These are phyloP conservation scores for Pichia sp. DNA, from an alignment of 1,139 yeast genomes.

Conservation along the genomic window DNA sequence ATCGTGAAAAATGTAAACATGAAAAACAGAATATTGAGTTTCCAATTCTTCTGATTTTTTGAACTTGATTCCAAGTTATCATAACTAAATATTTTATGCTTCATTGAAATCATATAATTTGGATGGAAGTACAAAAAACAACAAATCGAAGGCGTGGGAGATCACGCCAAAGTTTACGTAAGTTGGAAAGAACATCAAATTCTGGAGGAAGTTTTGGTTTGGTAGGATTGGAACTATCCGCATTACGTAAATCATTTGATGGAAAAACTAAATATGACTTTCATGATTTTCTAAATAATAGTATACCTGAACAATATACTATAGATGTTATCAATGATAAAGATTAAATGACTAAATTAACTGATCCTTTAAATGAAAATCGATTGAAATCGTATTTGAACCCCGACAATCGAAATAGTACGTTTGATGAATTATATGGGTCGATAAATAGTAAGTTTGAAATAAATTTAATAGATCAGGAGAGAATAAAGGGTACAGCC, in stretches of 20 bases:
- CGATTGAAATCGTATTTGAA: slow-evolving; percentile 1
- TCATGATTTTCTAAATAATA: slow-evolving; percentile 20
- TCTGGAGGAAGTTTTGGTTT: slow-evolving; percentile 5
- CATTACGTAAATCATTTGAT: slow-evolving; percentile 8
- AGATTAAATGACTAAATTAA: not conserved
- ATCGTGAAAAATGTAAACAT: too few species aligned
- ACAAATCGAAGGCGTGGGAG: not conserved
- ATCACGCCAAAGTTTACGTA: not conserved
- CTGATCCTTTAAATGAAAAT: not conserved
- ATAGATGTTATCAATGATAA: slow-evolving; percentile 17
- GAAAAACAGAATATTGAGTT: too few species aligned
- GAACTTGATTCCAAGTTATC: too few species aligned
- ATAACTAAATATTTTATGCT: too few species aligned
- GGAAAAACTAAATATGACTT: slow-evolving; percentile 22
- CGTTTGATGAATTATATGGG: slow-evolving; percentile 15
- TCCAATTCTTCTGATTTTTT: too few species aligned
- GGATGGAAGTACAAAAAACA: too few species aligned
- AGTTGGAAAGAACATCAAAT: not conserved
- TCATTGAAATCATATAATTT: too few species aligned
- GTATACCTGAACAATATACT: slow-evolving; percentile 23
- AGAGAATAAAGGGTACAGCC: slow-evolving; percentile 4
- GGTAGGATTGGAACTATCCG: slow-evolving; percentile 7
- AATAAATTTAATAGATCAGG: slow-evolving; percentile 15
- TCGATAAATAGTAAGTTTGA: slow-evolving; percentile 4
- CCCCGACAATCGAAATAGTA: not conserved